These are phyloP conservation scores for Rhodotorula mucilaginosa DNA, from an alignment of 1,284 basidiomycete genomes.

Conservation along the genomic window DNA sequence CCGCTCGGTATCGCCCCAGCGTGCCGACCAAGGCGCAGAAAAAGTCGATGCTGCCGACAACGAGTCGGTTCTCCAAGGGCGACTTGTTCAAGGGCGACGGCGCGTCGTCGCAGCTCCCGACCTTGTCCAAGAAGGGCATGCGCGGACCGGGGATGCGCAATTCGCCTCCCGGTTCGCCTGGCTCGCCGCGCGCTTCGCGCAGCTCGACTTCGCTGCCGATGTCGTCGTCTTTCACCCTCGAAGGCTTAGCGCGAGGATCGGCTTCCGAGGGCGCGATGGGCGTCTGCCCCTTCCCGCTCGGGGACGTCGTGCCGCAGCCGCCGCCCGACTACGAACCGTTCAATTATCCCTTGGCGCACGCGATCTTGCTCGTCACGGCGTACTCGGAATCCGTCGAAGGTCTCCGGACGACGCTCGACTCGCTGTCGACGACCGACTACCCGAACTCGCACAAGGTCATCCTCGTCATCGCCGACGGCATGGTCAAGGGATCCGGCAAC, in stretches of 20 bases:
- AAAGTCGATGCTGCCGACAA: slow-evolving; percentile 67
- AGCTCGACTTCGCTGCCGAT: slow-evolving; percentile 72
- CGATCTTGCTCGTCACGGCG: slow-evolving; percentile 94
- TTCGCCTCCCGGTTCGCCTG: slow-evolving; percentile 73
- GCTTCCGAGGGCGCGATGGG: slow-evolving; percentile 32
- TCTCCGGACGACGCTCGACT: slow-evolving; percentile 93
- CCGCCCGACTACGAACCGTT: slow-evolving; percentile 88
- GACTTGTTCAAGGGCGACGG: slow-evolving; percentile 27
- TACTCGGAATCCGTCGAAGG: slow-evolving; percentile 98
- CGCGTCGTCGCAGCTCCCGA: not conserved
- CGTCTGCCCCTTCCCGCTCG: slow-evolving; percentile 82
- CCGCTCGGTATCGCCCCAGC: slow-evolving; percentile 85
- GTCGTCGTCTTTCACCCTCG: slow-evolving; percentile 36
- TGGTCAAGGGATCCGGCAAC: slow-evolving; percentile 95
- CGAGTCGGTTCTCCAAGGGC: slow-evolving; percentile 79
- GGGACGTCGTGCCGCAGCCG: slow-evolving; percentile 88
- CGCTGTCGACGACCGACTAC: slow-evolving; percentile 96
- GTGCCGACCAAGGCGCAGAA: slow-evolving; percentile 60
- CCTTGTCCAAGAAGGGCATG: slow-evolving; percentile 29
- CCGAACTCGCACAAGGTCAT: slow-evolving; percentile 97
- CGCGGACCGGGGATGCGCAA: slow-evolving; percentile 47
- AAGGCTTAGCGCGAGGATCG: slow-evolving; percentile 23
- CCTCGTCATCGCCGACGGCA: slow-evolving; percentile 93
- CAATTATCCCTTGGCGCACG: slow-evolving; percentile 90
- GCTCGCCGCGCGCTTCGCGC: slow-evolving; percentile 64